Conservation (phyloP, 2,329 filamentous ascomycete species). For the Fusarium subtropicale region DNA sequence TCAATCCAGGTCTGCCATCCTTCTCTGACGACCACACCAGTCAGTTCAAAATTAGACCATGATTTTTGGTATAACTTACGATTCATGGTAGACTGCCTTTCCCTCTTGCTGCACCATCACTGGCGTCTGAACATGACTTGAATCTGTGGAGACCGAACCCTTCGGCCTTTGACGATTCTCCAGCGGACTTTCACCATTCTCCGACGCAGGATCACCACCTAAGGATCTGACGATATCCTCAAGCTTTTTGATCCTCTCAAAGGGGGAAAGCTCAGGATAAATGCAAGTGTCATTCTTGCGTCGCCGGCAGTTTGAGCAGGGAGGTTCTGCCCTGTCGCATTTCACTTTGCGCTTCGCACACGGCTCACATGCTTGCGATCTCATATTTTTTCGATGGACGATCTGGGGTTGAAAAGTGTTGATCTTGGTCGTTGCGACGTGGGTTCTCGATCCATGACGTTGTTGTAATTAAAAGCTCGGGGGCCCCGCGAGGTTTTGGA, state of each 20-base stretch:
- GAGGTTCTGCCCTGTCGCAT: constrained; percentile 27
- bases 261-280: constrained; percentile 22
- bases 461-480: constrained; percentile 26
- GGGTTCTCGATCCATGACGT: constrained; percentile 18
- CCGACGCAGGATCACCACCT: constrained; percentile 17
- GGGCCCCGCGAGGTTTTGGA: constrained; percentile 4
- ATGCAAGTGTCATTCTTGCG: constrained; percentile 26
- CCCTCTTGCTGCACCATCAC: constrained; percentile 26
- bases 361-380: constrained; percentile 26
- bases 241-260: constrained; percentile 16
- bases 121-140: constrained; percentile 6
- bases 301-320: constrained; percentile 24
- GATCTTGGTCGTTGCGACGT: background rate
- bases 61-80: background rate
- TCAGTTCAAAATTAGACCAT: background rate
- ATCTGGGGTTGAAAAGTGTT: background rate
- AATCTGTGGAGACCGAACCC: background rate
- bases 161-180: background rate
- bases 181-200: background rate
- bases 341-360: constrained; percentile 34
- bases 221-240: constrained; percentile 23
- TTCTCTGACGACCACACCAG: background rate
- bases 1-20: constrained; percentile 26
- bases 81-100: constrained; percentile 13
- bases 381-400: background rate